Evolutionary conservation across 305 asterid genomes (phyloP), one percentile per base, ranked within the genome.

Genomic region (Ruellia speciosa): DNA sequence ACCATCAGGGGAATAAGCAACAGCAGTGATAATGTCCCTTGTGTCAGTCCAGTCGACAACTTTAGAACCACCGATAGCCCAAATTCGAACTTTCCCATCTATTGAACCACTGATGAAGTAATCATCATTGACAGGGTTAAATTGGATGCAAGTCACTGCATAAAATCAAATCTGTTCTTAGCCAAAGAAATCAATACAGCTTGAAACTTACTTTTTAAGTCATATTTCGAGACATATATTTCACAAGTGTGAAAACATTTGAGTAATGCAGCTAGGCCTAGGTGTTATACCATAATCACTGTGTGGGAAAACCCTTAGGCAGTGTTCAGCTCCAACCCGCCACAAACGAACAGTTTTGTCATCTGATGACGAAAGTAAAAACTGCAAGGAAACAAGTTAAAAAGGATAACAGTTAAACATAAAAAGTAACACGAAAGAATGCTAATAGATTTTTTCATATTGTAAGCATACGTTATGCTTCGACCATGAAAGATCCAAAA

Each of bases 301-400:
- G 46, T 92, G 99, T 33, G 77, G 46, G 73, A 92, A 88, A 67
- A 84, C 83, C 79, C 70, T 79, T 65, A 86, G 84, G 81, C 95
- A 86, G 50, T 72, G 80, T 66, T 92, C 86, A 52, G 65, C 65
- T 56, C 96, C 99, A 54, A 92, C 86, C 63, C 60, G 79, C 99
- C 99, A 92, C 77, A 92, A 71, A 66, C 99, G 95, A 68, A 86
- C 99, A 31, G 95, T 88, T 77, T 81, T 82, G 78, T 92, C 99
- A 60, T 76, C 83, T 11, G 99, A 92, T 9, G 94, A 84, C 6
- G 99, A 86, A 58, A 92, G 83, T 77, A 92, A 67, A 77, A 64
- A 72, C 99, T 92, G 84, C 75, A 72, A 69, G 35, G 56, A 67
- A 63, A 69, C 53, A 65, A 59, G 31, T 24, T 24, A 24, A 24